Evolutionary conservation across 179 eudicot genomes (phyloP).

Genomic region (Patellifolia procumbens): DNA sequence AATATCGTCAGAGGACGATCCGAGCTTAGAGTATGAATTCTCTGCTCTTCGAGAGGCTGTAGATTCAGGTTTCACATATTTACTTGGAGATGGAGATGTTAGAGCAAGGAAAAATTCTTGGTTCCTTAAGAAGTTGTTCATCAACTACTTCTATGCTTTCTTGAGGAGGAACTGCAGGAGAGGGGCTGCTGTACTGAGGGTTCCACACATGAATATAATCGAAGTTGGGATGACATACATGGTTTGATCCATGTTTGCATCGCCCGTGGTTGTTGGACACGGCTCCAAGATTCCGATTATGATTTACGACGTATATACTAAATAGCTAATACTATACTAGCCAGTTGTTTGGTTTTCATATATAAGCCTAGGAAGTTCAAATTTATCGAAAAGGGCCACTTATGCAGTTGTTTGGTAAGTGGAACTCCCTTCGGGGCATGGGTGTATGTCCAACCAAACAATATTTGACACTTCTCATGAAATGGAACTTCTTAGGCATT

Average conservation of each 20-base stretch:
- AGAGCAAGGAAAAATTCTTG: slow-evolving; percentile 76
- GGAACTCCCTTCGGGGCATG: no score
- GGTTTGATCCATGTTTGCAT: slow-evolving; percentile 44
- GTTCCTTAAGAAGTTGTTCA: slow-evolving; percentile 73
- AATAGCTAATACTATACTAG: no score
- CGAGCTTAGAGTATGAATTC: slow-evolving; percentile 74
- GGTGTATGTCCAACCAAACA: no score
- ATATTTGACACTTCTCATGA: no score
- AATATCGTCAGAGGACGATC: slow-evolving; percentile 55
- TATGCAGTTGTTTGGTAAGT: no score
- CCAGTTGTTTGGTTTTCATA: no score
- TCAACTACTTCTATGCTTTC: slow-evolving; percentile 82
- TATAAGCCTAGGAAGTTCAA: no score
- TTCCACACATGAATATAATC: slow-evolving; percentile 82
- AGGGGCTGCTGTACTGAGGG: slow-evolving; percentile 74
- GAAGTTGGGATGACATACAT: slow-evolving; percentile 85
- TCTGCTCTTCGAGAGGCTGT: slow-evolving; percentile 78
- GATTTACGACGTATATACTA: not conserved
- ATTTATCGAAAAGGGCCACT: no score
- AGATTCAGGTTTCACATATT: slow-evolving; percentile 82
- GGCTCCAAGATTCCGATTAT: not conserved
- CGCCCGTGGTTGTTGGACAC: not conserved
- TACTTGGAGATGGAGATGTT: slow-evolving; percentile 78
- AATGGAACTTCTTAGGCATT: no score
- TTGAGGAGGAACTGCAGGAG: slow-evolving; percentile 87